Base-by-base conservation (phyloP, 371 early-diverging fungal species). In the Blakeslea trispora region DNA sequence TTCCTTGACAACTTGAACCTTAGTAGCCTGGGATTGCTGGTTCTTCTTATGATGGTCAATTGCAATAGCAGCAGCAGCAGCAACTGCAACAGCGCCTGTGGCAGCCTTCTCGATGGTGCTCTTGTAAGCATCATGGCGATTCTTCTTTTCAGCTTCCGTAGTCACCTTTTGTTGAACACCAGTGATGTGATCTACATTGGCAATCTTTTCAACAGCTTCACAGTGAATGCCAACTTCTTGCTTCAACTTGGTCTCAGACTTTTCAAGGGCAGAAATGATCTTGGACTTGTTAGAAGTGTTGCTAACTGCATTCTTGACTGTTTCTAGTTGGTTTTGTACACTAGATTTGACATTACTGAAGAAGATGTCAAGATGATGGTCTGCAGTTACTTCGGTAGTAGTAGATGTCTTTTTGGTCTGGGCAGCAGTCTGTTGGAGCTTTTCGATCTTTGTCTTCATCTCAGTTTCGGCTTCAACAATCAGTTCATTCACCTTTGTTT, bases 361-460 rank as follows among this genome's bases (percentile, higher is more conserved):
- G 68, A 69, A 74, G 18, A 54, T 57, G 21, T 68, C 73, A 15
- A 72, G 45, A 51, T 64, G 64, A 31, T 57, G 64, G 6, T 64
- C 58, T 18, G 59, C 50, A 8, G 64, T 45, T 3, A 55, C 55
- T 39, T 56, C 47, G 18, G 64, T 47, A 7, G 55, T 41, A 0
- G 45, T 13, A 1, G 54, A 35, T 10, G 55, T 50, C 18, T 55
- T 64, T 1, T 22, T 39, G 4, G 39, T 39, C 5, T 49, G 50
- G 14, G 46, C 53, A 2, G 50, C 6, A 10, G 50, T 51, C 44
- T 67, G 45, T 37, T 66, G 57, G 0, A 63, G 23, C 45, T 62
- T 45, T 3, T 39, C 47, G 10, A 66, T 55, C 50, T 68, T 59
- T 5, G 53, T 58, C 57, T 68, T 59, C 60, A 72, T 45, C 37